Base-by-base conservation (phyloP, 192 early-diverging fungal species). In the Coemansia guatemalensis region DNA sequence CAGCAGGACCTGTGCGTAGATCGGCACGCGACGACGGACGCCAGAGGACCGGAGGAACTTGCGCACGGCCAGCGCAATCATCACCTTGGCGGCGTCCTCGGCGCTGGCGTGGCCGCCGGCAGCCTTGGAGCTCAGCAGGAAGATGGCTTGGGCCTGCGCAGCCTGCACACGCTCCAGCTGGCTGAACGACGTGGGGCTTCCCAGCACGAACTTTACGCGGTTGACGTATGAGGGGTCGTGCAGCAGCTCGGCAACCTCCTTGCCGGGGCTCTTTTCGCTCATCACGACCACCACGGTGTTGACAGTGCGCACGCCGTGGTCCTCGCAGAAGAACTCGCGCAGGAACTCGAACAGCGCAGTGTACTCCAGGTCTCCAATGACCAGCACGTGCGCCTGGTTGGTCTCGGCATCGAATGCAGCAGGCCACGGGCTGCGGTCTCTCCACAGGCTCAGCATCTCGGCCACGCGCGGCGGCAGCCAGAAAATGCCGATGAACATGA, bases 321-420 rank as follows among this genome's bases (percentile, higher is more conserved):
- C 89, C 68, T 88, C 82, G 63, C 89, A 91, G 53, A 89, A 92
- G 65, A 92, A 90, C 75, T 92, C 90, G 50, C 88, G 83, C 62
- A 92, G 64, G 27, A 92, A 92, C 73, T 88, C 88, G 11, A 84
- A 75, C 48, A 91, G 59, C 39, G 79, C 64, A 3, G 79, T 61
- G 53, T 82, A 82, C 62, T 89, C 85, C 32, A 89, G 75, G 48
- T 84, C 83, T 27, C 90, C 90, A 23, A 88, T 80, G 22, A 90
- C 74, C 14, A 92, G 71, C 14, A 91, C 85, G 60, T 92, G 89
- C 26, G 70, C 61, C 56, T 81, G 74, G 61, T 81, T 78, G 2
- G 74, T 51, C 39, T 81, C 78, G 14, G 74, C 69, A 48, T 81
- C 78, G 63, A 84, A 92, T 1, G 62, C 55, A 17, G 79, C 56